These are phyloP conservation scores for Patellifolia procumbens DNA, from an alignment of 179 eudicot genomes.

Conservation along the genomic window DNA sequence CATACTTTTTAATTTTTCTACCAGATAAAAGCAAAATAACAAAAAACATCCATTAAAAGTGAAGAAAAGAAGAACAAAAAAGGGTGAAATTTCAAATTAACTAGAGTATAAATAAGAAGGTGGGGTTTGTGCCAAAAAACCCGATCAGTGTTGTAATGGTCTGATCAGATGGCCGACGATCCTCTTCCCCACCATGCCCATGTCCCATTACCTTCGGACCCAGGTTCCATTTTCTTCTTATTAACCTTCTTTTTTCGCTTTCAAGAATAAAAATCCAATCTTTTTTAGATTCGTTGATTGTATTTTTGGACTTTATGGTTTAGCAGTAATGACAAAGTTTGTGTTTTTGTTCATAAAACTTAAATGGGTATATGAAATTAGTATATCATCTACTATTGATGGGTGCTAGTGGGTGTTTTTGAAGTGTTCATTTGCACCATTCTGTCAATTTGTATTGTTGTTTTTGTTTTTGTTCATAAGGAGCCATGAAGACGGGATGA, in stretches of 20 bases:
- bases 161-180: slow-evolving; percentile 58
- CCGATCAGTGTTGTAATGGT: slow-evolving; percentile 39
- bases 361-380: slow-evolving; percentile 12
- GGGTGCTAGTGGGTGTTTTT: too few species aligned
- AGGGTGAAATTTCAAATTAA: slow-evolving; percentile 23
- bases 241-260: neutral
- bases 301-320: neutral
- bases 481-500: too few species aligned
- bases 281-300: neutral
- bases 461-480: too few species aligned
- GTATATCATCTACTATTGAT: too few species aligned
- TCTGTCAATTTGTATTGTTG: too few species aligned
- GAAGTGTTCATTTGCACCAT: too few species aligned
- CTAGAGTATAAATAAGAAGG: slow-evolving; percentile 26
- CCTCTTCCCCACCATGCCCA: slow-evolving; percentile 48
- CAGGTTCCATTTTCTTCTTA: slow-evolving; percentile 33
- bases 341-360: neutral
- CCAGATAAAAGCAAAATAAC: neutral
- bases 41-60: neutral
- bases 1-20: neutral
- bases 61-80: neutral
- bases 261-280: neutral
- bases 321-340: neutral
- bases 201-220: slow-evolving; percentile 60
- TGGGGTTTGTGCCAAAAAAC: slow-evolving; percentile 26